Percentiles rank a stretch among this genome's conserved stretches.
These are phyloP conservation scores for Vickermania ingenoplastis DNA, from an alignment of 208 protist species.

Conservation along the genomic window DNA sequence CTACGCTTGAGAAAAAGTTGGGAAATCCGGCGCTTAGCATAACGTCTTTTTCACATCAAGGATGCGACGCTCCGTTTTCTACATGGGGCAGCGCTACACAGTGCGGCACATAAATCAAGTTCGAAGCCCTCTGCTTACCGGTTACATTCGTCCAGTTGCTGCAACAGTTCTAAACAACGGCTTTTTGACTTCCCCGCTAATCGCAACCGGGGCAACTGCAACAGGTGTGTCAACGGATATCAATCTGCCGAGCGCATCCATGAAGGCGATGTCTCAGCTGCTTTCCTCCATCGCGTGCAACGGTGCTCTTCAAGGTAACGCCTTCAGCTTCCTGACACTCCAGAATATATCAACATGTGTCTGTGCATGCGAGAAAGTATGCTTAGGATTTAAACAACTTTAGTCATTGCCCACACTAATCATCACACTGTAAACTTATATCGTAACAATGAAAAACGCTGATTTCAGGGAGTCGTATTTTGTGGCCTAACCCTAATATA, in stretches of 20 bases:
- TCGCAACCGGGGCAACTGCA: constrained; percentile 23
- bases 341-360: constrained; percentile 86
- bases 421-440: too few relatives aligned
- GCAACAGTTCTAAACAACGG: constrained; percentile 23
- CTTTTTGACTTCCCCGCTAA: constrained; percentile 25
- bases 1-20: too few relatives aligned
- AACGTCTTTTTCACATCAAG: too few relatives aligned
- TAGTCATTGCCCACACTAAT: too few relatives aligned
- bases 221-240: constrained; percentile 7
- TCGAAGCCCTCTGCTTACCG: constrained; percentile 65
- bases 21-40: too few relatives aligned
- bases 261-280: constrained; percentile 37
- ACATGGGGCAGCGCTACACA: constrained; percentile 77
- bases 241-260: constrained; percentile 11
- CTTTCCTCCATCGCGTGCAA: constrained; percentile 39
- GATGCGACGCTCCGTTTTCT: constrained; percentile 77
- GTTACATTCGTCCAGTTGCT: constrained; percentile 62
- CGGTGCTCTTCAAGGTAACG: constrained; percentile 19
- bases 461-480: too few relatives aligned
- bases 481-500: too few relatives aligned
- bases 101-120: constrained; percentile 73
- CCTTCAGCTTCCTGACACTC: constrained; percentile 42
- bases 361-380: constrained; percentile 83
- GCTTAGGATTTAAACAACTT: constrained; percentile 27
- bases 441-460: too few relatives aligned